These are phyloP conservation scores for Hypomontagnella monticulosa DNA, from an alignment of 495 filamentous ascomycete genomes.

Conservation along the genomic window DNA sequence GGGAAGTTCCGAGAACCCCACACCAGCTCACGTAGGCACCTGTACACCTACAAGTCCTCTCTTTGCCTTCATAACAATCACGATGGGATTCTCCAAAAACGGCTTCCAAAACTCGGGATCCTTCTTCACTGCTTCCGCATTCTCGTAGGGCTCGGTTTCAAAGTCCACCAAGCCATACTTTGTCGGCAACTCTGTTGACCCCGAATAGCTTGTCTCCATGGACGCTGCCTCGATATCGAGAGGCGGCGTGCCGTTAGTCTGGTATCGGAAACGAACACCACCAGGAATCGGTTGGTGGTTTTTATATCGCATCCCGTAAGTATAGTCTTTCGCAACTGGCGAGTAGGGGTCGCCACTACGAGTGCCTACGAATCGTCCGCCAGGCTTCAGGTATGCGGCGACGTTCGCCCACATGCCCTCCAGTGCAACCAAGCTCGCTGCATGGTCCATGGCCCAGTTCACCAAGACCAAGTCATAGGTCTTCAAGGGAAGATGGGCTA, in stretches of 20 bases:
- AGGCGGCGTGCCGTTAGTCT: conserved; percentile 2
- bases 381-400: conserved; percentile 38
- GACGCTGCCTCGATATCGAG: conserved; percentile 31
- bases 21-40: too few species aligned
- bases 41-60: too few species aligned
- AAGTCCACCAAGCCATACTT: conserved; percentile 38
- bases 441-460: conserved; percentile 44
- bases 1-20: too few species aligned
- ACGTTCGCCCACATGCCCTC: conserved; percentile 48
- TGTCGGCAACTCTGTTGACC: conserved; percentile 30
- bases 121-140: conserved; percentile 29
- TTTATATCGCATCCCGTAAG: conserved; percentile 35
- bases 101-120: conserved; percentile 42
- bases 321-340: conserved; percentile 12
- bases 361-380: conserved; percentile 41
- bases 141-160: conserved; percentile 30
- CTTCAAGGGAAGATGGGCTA: conserved; percentile 32
- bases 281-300: conserved; percentile 34
- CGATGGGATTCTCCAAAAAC: conserved; percentile 37
- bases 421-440: conserved; percentile 29
- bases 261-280: conserved; percentile 30
- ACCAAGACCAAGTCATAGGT: conserved; percentile 48
- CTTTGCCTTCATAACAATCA: neutral
- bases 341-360: conserved; percentile 19
- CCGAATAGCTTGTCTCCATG: conserved; percentile 24